These are phyloP conservation scores for Penicillium canariense DNA, from an alignment of 495 filamentous ascomycete genomes.

Conservation along the genomic window DNA sequence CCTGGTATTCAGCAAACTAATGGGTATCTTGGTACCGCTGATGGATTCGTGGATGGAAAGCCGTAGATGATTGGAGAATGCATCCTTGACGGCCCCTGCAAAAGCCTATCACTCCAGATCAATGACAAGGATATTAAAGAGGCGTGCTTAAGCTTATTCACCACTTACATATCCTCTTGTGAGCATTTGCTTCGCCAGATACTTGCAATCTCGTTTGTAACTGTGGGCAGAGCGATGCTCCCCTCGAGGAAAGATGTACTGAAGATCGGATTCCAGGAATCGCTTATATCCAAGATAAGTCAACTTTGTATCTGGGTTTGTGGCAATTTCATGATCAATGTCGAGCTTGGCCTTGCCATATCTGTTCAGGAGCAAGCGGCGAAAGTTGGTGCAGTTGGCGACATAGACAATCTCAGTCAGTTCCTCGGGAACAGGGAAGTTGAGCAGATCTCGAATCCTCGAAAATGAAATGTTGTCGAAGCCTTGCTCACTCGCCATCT, in stretches of 20 bases:
- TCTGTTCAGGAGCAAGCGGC: slow-evolving; percentile 7
- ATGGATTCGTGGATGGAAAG: slow-evolving; percentile 11
- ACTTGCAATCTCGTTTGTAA: slow-evolving; percentile 11
- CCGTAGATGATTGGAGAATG: slow-evolving; percentile 8
- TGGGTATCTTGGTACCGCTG: slow-evolving; percentile 7
- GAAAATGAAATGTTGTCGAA: slow-evolving; percentile 15
- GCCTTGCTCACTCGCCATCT: slow-evolving; percentile 36
- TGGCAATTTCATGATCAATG: slow-evolving; percentile 7
- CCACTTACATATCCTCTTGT: slow-evolving; percentile 9
- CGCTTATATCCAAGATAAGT: slow-evolving; percentile 12
- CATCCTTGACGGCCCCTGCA: slow-evolving; percentile 1
- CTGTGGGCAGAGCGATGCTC: slow-evolving; percentile 6
- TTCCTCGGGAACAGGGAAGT: slow-evolving; percentile 2
- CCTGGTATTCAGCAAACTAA: slow-evolving; percentile 7
- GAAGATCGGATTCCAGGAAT: slow-evolving; percentile 8
- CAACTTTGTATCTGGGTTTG: slow-evolving; percentile 6
- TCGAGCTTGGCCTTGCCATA: slow-evolving; percentile 4
- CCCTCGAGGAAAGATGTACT: slow-evolving; percentile 8
- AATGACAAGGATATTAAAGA: neutral
- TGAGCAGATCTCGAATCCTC: slow-evolving; percentile 6
- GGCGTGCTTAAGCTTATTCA: too few relatives aligned
- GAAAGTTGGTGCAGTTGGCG: slow-evolving; percentile 7
- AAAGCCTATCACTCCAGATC: slow-evolving; percentile 5
- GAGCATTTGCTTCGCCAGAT: slow-evolving; percentile 10
- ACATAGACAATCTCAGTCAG: slow-evolving; percentile 9